phyloP scores from a whole-genome alignment of 768 basidiomycete species.

The Flagelloscypha sp. region DNA sequence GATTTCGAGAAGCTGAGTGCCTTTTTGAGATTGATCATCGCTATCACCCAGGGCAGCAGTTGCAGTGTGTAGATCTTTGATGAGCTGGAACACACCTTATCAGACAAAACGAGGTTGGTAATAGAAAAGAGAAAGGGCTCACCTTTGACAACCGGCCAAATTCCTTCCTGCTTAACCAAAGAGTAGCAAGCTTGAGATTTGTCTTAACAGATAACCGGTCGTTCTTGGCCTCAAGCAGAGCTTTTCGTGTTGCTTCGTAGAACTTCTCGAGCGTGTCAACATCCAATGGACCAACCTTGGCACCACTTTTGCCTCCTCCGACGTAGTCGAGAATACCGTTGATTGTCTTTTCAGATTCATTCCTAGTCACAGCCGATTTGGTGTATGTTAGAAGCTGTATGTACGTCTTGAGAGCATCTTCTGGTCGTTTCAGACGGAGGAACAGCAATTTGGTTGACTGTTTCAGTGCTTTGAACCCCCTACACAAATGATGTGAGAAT shows the following conservation, averaged over 20 bases:
- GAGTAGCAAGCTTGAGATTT: conserved; percentile 92
- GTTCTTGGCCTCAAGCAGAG: conserved; percentile 90
- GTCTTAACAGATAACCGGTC: conserved; percentile 94
- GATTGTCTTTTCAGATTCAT: conserved; percentile 97
- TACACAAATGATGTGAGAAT: conserved; percentile 21
- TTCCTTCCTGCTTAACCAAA: conserved; percentile 95
- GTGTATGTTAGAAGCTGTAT: conserved; percentile 84
- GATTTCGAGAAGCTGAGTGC: conserved; percentile 91
- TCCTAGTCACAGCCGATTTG: conserved; percentile 89
- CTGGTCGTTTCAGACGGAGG: conserved; percentile 66
- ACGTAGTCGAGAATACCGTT: conserved; percentile 98
- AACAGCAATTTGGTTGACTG: conserved; percentile 94
- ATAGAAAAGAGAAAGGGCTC: conserved; percentile 6
- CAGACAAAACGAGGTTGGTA: not conserved
- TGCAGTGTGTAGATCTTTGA: conserved; percentile 65
- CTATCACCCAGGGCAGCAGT: conserved; percentile 54
- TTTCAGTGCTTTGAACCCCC: conserved; percentile 99
- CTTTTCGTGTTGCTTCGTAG: conserved; percentile 88
- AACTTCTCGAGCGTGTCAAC: conserved; percentile 89
- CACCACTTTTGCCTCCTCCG: conserved; percentile 80
- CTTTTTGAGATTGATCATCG: conserved; percentile 85
- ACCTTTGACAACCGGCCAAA: conserved; percentile 79
- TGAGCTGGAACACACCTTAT: conserved; percentile 48
- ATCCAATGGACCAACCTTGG: conserved; percentile 68
- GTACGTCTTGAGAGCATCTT: conserved; percentile 82